A percentile compares a stretch with the other conserved stretches of the same genome.
Conservation (phyloP, 495 filamentous ascomycete species). For the Platismatia glauca region DNA sequence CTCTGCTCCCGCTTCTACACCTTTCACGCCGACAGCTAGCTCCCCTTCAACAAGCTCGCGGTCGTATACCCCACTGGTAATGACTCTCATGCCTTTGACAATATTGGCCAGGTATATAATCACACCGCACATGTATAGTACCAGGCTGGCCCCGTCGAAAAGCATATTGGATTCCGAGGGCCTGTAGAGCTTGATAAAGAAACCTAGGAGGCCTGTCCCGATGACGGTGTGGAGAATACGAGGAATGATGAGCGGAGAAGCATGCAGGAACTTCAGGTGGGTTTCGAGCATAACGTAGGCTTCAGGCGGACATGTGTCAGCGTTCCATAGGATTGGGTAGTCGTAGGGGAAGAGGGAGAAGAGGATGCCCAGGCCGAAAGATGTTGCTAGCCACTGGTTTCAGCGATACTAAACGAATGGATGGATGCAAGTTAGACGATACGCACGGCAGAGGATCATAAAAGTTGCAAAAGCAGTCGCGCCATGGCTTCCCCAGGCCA, state of each 20-base stretch:
- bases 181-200: constrained; percentile 87
- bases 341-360: constrained; percentile 97
- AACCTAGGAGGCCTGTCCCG: constrained; percentile 76
- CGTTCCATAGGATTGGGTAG: constrained; percentile 91
- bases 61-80: constrained; percentile 48
- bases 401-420: not conserved
- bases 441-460: constrained; percentile 87
- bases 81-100: constrained; percentile 79
- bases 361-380: constrained; percentile 96
- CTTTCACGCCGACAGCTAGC: constrained; percentile 30
- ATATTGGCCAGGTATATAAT: constrained; percentile 92
- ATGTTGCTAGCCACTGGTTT: constrained; percentile 50
- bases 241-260: constrained; percentile 78
- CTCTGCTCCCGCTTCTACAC: constrained; percentile 32
- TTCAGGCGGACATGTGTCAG: constrained; percentile 47
- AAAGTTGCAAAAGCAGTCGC: constrained; percentile 72
- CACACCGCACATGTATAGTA: constrained; percentile 84
- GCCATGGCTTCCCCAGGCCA: constrained; percentile 21
- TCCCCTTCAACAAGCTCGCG: constrained; percentile 40
- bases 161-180: constrained; percentile 88
- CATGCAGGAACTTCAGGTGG: constrained; percentile 79
- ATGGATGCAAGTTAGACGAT: constrained; percentile 7
- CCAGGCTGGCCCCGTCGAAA: constrained; percentile 86
- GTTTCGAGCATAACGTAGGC: constrained; percentile 74
- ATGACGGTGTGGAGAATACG: constrained; percentile 92